phyloP scores from a whole-genome alignment of 495 filamentous ascomycete species.

The Daldinia caldariorum region DNA sequence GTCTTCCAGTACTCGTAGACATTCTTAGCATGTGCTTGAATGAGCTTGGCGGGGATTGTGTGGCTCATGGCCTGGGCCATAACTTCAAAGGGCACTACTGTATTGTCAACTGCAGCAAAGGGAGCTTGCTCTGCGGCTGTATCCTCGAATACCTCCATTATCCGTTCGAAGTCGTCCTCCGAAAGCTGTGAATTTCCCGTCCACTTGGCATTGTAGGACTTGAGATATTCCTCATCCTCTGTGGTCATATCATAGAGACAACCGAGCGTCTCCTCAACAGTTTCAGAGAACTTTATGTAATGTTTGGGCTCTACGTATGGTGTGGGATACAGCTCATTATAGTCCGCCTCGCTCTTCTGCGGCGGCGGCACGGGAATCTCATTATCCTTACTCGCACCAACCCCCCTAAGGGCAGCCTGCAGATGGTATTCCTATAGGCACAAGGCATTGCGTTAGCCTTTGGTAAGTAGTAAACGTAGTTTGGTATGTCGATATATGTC shows the following conservation, averaged over 20 bases:
- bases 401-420: conserved; percentile 87
- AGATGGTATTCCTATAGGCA: conserved; percentile 91
- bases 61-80: conserved; percentile 78
- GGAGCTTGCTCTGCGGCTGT: conserved; percentile 83
- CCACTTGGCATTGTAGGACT: conserved; percentile 81
- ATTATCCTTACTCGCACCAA: conserved; percentile 71
- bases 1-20: conserved; percentile 93
- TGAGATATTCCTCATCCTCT: conserved; percentile 87
- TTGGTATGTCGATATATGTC: conserved; percentile 17
- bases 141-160: conserved; percentile 95
- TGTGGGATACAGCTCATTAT: conserved; percentile 86
- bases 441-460: conserved; percentile 47
- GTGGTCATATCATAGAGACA: conserved; percentile 91
- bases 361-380: conserved; percentile 89
- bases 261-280: conserved; percentile 91
- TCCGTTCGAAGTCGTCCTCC: conserved; percentile 89
- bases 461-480: conserved; percentile 42
- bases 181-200: conserved; percentile 71
- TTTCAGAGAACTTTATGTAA: conserved; percentile 97
- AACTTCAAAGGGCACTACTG: conserved; percentile 80
- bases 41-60: conserved; percentile 57
- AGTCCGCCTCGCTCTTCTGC: conserved; percentile 79
- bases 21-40: conserved; percentile 79
- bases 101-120: conserved; percentile 87
- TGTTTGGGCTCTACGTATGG: conserved; percentile 83